A percentile compares a stretch with the other conserved stretches of the same genome.
These are phyloP conservation scores for Colletotrichum destructivum DNA, from an alignment of 2,329 filamentous ascomycete species.

Conservation along the genomic window DNA sequence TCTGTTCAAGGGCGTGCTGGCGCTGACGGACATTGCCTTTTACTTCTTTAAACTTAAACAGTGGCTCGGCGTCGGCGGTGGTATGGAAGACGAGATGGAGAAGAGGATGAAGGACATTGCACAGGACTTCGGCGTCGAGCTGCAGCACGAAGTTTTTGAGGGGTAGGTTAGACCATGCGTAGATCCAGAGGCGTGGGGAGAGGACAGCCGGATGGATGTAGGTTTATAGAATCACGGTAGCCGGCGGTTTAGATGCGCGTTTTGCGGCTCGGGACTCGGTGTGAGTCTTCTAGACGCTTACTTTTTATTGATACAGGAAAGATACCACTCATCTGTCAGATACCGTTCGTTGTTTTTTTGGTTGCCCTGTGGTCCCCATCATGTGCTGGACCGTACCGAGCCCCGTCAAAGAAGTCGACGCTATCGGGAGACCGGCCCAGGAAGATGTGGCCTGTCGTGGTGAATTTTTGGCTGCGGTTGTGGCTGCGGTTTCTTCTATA, in stretches of 20 bases:
- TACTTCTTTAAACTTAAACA: slow-evolving; percentile 86
- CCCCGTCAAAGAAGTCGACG: too few relatives aligned
- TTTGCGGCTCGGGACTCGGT: neutral
- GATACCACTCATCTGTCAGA: slow-evolving; percentile 18
- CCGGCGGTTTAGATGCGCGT: neutral
- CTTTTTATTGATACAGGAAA: neutral
- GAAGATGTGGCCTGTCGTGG: too few relatives aligned
- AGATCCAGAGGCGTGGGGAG: neutral
- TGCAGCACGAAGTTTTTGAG: slow-evolving; percentile 91
- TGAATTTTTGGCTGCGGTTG: too few relatives aligned
- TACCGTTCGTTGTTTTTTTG: too few relatives aligned
- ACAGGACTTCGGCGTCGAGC: slow-evolving; percentile 90
- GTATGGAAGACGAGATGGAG: slow-evolving; percentile 97
- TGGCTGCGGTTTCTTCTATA: too few relatives aligned
- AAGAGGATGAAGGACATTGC: slow-evolving; percentile 88
- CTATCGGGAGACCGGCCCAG: too few relatives aligned
- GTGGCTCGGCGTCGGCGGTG: slow-evolving; percentile 80
- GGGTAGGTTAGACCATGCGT: slow-evolving; percentile 65
- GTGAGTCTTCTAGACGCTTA: neutral
- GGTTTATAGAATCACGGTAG: neutral
- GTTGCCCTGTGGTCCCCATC: too few relatives aligned
- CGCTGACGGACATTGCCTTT: slow-evolving; percentile 85
- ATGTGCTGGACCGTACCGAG: too few relatives aligned
- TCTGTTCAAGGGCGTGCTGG: slow-evolving; percentile 84
- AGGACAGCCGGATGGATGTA: too few relatives aligned